Evolutionary conservation across 257 asterid species (phyloP).

Genomic region (Solanum tacnaense): DNA sequence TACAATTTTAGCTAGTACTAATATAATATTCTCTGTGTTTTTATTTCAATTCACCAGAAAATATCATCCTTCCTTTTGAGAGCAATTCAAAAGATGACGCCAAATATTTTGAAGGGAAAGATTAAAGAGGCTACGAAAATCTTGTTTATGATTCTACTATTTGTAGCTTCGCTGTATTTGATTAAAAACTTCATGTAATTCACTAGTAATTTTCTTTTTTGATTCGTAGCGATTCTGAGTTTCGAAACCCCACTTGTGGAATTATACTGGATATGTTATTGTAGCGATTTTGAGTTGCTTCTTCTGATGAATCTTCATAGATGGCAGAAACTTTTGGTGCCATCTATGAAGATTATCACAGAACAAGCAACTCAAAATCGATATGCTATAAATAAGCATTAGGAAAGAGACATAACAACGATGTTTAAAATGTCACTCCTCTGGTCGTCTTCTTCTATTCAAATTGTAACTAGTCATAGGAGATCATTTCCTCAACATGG

Average conservation of each 20-base stretch:
- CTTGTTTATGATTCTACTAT: constrained; percentile 11
- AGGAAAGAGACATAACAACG: not conserved
- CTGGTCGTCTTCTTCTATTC: not conserved
- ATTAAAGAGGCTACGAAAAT: constrained; percentile 4
- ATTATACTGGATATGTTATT: not conserved
- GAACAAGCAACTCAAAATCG: not conserved
- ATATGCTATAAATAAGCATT: not conserved
- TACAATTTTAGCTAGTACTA: not conserved
- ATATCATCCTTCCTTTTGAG: constrained; percentile 16
- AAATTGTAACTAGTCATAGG: not conserved
- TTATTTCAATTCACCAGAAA: constrained; percentile 22
- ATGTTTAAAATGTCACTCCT: not conserved
- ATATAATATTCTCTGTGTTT: not conserved
- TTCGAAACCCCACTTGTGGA: not conserved
- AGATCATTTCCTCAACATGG: not conserved
- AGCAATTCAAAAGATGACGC: constrained; percentile 23
- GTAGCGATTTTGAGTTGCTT: not conserved
- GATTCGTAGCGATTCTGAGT: not conserved
- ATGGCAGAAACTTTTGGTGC: not conserved
- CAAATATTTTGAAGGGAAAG: constrained; percentile 10
- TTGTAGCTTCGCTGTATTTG: constrained; percentile 13
- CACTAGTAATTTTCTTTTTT: not conserved
- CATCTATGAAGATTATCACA: not conserved
- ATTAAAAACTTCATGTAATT: not conserved
- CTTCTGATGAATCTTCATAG: not conserved